Conservation (phyloP, 1,284 basidiomycete species). For the Blastosporella zonata region DNA sequence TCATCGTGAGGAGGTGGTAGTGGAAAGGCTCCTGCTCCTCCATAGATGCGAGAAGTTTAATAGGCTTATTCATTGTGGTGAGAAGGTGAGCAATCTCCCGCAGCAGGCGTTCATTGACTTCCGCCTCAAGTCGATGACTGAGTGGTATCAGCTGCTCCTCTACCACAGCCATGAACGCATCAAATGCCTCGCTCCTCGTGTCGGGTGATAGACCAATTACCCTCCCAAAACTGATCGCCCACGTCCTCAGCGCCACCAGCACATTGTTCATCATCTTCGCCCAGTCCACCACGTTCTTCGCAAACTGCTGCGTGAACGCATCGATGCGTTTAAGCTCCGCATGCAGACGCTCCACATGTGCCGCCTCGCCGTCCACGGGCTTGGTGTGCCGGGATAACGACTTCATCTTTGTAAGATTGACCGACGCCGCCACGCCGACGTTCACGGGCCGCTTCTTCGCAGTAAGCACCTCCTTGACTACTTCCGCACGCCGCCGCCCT, state of each 20-base stretch:
- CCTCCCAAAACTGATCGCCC: constrained; percentile 63
- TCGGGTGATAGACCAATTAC: constrained; percentile 62
- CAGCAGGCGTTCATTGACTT: constrained; percentile 51
- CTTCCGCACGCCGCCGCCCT: constrained; percentile 79
- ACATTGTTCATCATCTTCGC: constrained; percentile 43
- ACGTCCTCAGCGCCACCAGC: constrained; percentile 47
- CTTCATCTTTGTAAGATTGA: constrained; percentile 60
- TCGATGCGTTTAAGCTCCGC: constrained; percentile 51
- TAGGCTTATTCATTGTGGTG: constrained; percentile 55
- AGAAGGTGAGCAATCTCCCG: constrained; percentile 54
- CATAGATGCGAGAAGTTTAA: constrained; percentile 66
- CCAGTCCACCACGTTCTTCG: constrained; percentile 61
- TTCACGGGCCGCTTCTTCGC: constrained; percentile 47
- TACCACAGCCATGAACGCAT: constrained; percentile 65
- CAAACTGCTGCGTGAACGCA: constrained; percentile 55
- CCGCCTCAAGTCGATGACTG: constrained; percentile 46
- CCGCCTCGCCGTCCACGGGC: constrained; percentile 40
- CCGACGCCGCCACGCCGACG: constrained; percentile 51
- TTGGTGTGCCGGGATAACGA: constrained; percentile 32
- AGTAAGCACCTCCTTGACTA: constrained; percentile 70
- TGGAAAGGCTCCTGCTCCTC: constrained; percentile 68
- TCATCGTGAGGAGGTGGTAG: constrained; percentile 60
- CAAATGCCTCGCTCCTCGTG: constrained; percentile 61
- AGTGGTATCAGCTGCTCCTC: constrained; percentile 51
- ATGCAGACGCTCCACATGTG: constrained; percentile 52